Base-by-base conservation (phyloP, 1,284 basidiomycete genomes). In the Apiotrichum siamense region DNA sequence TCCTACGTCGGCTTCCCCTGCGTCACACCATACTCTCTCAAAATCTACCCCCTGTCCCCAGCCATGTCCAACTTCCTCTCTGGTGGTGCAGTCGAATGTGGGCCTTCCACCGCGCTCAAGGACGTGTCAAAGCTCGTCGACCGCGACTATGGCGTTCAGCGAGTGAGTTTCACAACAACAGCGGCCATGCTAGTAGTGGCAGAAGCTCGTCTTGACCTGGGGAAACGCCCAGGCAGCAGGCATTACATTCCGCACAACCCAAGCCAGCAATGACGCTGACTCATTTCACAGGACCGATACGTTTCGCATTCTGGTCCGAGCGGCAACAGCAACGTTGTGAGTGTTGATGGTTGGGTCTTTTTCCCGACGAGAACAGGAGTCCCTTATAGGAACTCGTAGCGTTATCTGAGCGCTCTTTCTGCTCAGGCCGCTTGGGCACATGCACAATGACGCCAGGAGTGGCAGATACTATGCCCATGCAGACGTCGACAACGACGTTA, bases 31-130 rank as follows among this genome's bases (percentile, higher is more conserved):
- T 27, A 39, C 36, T 18, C 36, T 38, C 36, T 12, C 39, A n/a
- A 4, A 15, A 7, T 23, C 39, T 33, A 21, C 21, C 13, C 21
- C 32, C 17, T n/a, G 13, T 7, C 10, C n/a, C 15, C 29, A 37
- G n/a, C n/a, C n/a, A 71, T 71, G 69, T 61, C 66, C 17, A 46
- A 58, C 18, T 71, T 70, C 51, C 43, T 71, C 4, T 56, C 58
- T 5, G 69, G 67, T 17, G 63, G 60, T 4, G 65, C 51, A 1
- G 61, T 64, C 11, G 65, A 69, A 12, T 70, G 69, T 50, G 67
- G 67, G 1, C 69, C 69, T 7, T 52, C 54, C 7, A 65, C 59
- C 42, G 65, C 63, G 3, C 55, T 72, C 36, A 68, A 70, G 52
- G 59, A 62, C 46, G 66, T 70, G 10, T 55, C 58, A 18, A 53